Percentiles rank a stretch among this genome's conserved stretches.
phyloP scores from a whole-genome alignment of 495 filamentous ascomycete species.

The Xylaria acuta region DNA sequence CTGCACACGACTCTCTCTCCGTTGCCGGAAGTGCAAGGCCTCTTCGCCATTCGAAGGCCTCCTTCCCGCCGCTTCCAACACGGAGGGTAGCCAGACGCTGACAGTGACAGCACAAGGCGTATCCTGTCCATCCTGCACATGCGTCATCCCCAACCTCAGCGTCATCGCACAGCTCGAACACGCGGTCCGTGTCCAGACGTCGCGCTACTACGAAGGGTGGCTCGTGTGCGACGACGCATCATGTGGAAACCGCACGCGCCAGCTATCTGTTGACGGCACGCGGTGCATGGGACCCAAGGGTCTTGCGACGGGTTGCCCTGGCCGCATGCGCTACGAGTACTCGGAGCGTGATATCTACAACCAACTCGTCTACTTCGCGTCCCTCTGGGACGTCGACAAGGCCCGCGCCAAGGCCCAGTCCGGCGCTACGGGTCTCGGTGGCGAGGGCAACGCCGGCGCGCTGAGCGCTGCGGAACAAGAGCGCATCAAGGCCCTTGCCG shows the following conservation, averaged over 20 bases:
- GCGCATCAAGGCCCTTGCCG: constrained; percentile 70
- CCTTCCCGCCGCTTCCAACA: constrained; percentile 46
- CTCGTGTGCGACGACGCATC: constrained; percentile 86
- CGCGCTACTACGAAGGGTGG: constrained; percentile 90
- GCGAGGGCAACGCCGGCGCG: constrained; percentile 47
- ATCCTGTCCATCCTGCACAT: constrained; percentile 66
- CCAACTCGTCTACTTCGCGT: constrained; percentile 86
- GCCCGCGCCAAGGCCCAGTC: constrained; percentile 59
- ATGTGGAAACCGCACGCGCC: constrained; percentile 86
- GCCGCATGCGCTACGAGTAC: constrained; percentile 86
- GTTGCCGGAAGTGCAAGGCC: constrained; percentile 80
- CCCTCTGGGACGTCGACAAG: constrained; percentile 89
- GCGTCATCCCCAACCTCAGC: constrained; percentile 70
- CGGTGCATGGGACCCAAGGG: constrained; percentile 88
- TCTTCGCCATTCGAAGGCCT: constrained; percentile 78
- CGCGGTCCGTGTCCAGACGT: constrained; percentile 76
- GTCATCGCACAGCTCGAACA: constrained; percentile 86
- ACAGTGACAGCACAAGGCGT: constrained; percentile 73
- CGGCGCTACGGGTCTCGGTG: constrained; percentile 36
- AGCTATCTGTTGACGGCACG: constrained; percentile 90
- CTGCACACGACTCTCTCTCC: constrained; percentile 73
- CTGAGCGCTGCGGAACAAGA: constrained; percentile 51
- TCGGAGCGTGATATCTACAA: constrained; percentile 91
- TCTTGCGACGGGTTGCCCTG: constrained; percentile 80
- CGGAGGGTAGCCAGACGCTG: neutral